phyloP scores from a whole-genome alignment of 2,329 filamentous ascomycete genomes.

The Fulvia fulva region DNA sequence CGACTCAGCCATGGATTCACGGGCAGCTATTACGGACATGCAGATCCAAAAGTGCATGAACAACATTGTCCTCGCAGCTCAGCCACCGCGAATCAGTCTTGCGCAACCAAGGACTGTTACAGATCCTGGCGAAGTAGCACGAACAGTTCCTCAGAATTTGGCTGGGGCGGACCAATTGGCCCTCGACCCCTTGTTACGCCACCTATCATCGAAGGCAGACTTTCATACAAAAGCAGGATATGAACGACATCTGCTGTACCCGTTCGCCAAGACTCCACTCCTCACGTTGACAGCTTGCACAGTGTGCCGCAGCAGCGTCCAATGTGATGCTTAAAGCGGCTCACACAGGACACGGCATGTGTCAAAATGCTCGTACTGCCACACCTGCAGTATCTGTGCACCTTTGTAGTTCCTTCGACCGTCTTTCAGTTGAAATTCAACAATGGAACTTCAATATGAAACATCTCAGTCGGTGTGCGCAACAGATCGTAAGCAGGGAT shows the following conservation, averaged over 20 bases:
- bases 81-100: not conserved
- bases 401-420: constrained; percentile 15
- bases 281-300: constrained; percentile 24
- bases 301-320: not conserved
- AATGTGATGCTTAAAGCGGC: constrained; percentile 18
- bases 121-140: not conserved
- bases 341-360: constrained; percentile 16
- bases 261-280: constrained; percentile 7
- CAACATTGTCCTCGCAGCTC: not conserved
- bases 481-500: constrained; percentile 19
- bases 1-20: not conserved
- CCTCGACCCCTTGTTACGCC: constrained; percentile 6
- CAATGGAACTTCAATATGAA: constrained; percentile 26
- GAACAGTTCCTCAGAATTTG: not conserved
- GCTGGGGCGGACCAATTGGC: not conserved
- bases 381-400: constrained; percentile 9
- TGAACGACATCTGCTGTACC: constrained; percentile 14
- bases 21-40: not conserved
- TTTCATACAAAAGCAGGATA: constrained; percentile 10
- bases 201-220: constrained; percentile 8
- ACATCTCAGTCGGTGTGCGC: constrained; percentile 16
- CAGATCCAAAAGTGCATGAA: not conserved
- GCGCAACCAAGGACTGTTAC: not conserved
- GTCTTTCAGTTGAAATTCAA: constrained; percentile 14
- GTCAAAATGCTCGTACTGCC: constrained; percentile 19